These are phyloP conservation scores for Chrysoporthe puriensis DNA, from an alignment of 2,329 filamentous ascomycete species.

Conservation along the genomic window DNA sequence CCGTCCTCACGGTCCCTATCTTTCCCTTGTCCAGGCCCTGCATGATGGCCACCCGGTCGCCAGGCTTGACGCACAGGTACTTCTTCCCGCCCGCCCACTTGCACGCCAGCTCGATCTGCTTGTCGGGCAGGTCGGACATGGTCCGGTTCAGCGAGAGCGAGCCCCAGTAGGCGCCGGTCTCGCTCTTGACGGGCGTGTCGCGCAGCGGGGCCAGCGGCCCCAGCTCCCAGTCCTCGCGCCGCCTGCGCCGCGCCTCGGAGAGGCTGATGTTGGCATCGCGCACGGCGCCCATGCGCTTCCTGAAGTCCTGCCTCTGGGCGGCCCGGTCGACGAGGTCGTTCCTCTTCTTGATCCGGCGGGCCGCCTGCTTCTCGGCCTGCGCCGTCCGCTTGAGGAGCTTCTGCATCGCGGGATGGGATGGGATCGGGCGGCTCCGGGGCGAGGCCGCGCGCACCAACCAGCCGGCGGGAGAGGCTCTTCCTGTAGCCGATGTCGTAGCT, in stretches of 20 bases:
- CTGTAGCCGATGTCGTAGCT: neutral
- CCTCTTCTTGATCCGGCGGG: slow-evolving; percentile 45
- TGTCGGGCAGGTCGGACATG: slow-evolving; percentile 40
- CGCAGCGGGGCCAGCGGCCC: slow-evolving; percentile 78
- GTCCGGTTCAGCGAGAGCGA: slow-evolving; percentile 32
- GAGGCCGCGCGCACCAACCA: neutral
- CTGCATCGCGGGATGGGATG: slow-evolving; percentile 57
- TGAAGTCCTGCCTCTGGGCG: slow-evolving; percentile 38
- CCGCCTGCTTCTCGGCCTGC: slow-evolving; percentile 67
- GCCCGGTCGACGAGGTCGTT: slow-evolving; percentile 35
- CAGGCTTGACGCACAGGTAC: slow-evolving; percentile 64
- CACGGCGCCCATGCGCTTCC: slow-evolving; percentile 17
- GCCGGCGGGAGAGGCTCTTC: slow-evolving; percentile 2
- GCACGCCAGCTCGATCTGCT: slow-evolving; percentile 42
- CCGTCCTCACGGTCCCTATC: slow-evolving; percentile 71
- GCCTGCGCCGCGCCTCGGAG: slow-evolving; percentile 33
- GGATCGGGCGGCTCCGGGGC: neutral
- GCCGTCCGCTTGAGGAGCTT: slow-evolving; percentile 69
- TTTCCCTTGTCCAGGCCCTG: slow-evolving; percentile 80
- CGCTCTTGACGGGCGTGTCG: slow-evolving; percentile 64
- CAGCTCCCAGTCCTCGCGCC: slow-evolving; percentile 77
- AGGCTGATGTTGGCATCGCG: slow-evolving; percentile 13
- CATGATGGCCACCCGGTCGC: slow-evolving; percentile 82
- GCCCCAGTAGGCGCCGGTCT: slow-evolving; percentile 59
- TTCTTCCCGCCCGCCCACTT: slow-evolving; percentile 60